These are phyloP conservation scores for Debaryomyces nepalensis DNA, from an alignment of 1,139 yeast genomes.

Conservation along the genomic window DNA sequence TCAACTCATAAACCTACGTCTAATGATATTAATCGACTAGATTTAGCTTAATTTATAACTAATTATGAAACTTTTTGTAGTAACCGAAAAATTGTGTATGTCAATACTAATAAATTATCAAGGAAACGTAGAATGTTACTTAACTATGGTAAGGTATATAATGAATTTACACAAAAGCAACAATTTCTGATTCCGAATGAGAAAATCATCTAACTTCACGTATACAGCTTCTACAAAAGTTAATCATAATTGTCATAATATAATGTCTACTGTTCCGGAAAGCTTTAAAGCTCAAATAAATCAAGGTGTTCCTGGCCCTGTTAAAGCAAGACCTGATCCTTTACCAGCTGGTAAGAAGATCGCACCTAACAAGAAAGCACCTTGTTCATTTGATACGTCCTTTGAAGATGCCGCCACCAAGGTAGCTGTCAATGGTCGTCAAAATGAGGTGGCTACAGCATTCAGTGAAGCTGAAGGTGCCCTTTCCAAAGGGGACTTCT, in stretches of 20 bases:
- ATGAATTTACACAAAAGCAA: too few relatives aligned
- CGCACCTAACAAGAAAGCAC: constrained; percentile 20
- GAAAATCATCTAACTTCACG: too few relatives aligned
- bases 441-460: constrained; percentile 18
- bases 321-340: constrained; percentile 24
- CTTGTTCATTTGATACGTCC: constrained; percentile 19
- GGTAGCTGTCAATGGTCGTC: constrained; percentile 18
- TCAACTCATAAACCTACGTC: too few relatives aligned
- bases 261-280: constrained; percentile 20
- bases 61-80: too few relatives aligned
- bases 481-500: constrained; percentile 17
- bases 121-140: too few relatives aligned
- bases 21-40: too few relatives aligned
- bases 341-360: constrained; percentile 23
- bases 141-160: too few relatives aligned
- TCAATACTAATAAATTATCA: too few relatives aligned
- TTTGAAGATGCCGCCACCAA: constrained; percentile 19
- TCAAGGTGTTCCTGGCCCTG: constrained; percentile 23
- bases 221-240: too few relatives aligned
- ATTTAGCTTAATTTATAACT: too few relatives aligned
- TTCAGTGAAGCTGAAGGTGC: constrained; percentile 19
- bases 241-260: not conserved
- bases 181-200: too few relatives aligned
- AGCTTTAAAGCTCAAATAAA: constrained; percentile 23
- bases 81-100: too few relatives aligned